Conservation (phyloP, 208 protist genomes). For the Histomonas meleagridis region DNA sequence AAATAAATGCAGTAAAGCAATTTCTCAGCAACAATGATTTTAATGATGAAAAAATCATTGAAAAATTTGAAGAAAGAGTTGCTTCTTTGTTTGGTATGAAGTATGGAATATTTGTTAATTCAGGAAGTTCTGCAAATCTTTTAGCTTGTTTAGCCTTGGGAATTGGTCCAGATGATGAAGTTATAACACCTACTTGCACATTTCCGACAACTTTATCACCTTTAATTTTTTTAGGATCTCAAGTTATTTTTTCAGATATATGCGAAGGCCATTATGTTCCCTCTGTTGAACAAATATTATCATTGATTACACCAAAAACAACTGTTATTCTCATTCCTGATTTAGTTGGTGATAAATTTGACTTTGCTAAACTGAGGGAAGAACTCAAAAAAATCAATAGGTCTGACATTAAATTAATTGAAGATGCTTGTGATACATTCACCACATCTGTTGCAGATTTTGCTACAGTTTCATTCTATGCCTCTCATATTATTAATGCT, state of each 20-base stretch:
- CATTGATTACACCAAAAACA: slow-evolving; percentile 39
- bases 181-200: slow-evolving; percentile 44
- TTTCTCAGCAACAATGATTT: slow-evolving; percentile 28
- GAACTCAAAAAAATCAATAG: neutral
- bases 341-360: slow-evolving; percentile 47
- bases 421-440: slow-evolving; percentile 47
- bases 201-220: slow-evolving; percentile 44
- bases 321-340: slow-evolving; percentile 45
- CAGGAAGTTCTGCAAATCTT: slow-evolving; percentile 46
- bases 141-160: slow-evolving; percentile 32
- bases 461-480: slow-evolving; percentile 45
- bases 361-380: slow-evolving; percentile 41
- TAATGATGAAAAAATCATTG: neutral
- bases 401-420: slow-evolving; percentile 43
- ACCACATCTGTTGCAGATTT: slow-evolving; percentile 40
- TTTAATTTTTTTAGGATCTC: slow-evolving; percentile 40
- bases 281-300: slow-evolving; percentile 41
- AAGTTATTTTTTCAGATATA: slow-evolving; percentile 40
- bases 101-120: slow-evolving; percentile 47
- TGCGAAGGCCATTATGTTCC: slow-evolving; percentile 14
- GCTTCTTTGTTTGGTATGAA: slow-evolving; percentile 37
- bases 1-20: slow-evolving; percentile 42
- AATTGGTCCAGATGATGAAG: slow-evolving; percentile 42
- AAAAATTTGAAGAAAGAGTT: slow-evolving; percentile 42
- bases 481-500: slow-evolving; percentile 46